These are phyloP conservation scores for Orbilia blumenaviensis DNA, from an alignment of 2,329 filamentous ascomycete species.

Conservation along the genomic window DNA sequence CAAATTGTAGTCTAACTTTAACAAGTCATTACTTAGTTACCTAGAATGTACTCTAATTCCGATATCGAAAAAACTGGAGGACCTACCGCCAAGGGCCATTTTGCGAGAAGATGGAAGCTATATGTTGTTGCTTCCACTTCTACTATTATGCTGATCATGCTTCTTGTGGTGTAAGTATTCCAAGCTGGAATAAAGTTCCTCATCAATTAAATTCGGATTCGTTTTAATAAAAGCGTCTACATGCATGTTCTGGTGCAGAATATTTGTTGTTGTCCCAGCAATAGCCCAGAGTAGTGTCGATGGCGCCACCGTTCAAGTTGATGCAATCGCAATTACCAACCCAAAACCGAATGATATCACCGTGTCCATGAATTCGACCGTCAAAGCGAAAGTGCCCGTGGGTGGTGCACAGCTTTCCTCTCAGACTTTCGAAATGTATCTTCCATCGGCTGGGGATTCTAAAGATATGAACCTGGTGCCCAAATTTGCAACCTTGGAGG, in stretches of 20 bases:
- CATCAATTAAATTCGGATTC: not conserved
- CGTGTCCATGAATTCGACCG: constrained; percentile 69
- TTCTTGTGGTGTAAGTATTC: not conserved
- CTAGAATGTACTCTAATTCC: not conserved
- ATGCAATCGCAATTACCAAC: constrained; percentile 66
- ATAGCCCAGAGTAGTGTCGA: constrained; percentile 69
- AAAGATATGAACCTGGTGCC: constrained; percentile 60
- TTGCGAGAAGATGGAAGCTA: not conserved
- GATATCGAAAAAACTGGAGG: not conserved
- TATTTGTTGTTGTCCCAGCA: constrained; percentile 68
- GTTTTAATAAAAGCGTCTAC: not conserved
- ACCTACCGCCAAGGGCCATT: not conserved
- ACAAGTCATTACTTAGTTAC: not conserved
- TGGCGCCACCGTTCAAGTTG: constrained; percentile 65
- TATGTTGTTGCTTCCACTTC: not conserved
- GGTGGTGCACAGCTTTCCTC: constrained; percentile 55
- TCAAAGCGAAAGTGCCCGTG: constrained; percentile 65
- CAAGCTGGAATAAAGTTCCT: not conserved
- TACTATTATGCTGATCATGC: not conserved
- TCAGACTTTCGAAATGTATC: constrained; percentile 65
- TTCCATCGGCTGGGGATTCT: constrained; percentile 63
- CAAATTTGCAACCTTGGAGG: constrained; percentile 65
- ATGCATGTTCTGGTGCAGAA: constrained; percentile 61
- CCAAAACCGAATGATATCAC: constrained; percentile 63
- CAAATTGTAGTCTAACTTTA: too few relatives aligned